Percentiles rank a stretch among this genome's conserved stretches.
These are phyloP conservation scores for Urtica urens DNA, from an alignment of 306 rosid species.

Conservation along the genomic window DNA sequence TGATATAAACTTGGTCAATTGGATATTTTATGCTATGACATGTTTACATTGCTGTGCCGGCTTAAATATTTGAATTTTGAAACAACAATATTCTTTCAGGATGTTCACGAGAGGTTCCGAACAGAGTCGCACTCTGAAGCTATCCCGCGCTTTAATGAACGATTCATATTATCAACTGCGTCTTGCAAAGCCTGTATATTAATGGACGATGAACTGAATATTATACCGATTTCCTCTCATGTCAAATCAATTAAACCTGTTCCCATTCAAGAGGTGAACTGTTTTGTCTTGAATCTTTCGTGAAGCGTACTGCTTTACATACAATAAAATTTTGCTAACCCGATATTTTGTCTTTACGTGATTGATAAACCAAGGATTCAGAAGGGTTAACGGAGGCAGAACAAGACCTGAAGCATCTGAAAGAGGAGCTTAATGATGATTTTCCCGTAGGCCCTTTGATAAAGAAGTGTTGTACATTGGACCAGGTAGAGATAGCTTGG, in stretches of 20 bases:
- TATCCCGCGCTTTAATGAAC: constrained; percentile 83
- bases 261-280: constrained; percentile 62
- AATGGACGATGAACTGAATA: constrained; percentile 88
- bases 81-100: constrained; percentile 37
- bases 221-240: constrained; percentile 88
- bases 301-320: background rate
- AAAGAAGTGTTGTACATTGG: constrained; percentile 73
- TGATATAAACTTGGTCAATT: background rate
- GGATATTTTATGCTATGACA: background rate
- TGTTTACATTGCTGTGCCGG: background rate
- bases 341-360: constrained; percentile 10
- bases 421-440: constrained; percentile 72
- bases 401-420: constrained; percentile 60
- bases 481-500: constrained; percentile 50
- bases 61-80: background rate
- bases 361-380: constrained; percentile 46
- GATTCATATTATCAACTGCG: constrained; percentile 80
- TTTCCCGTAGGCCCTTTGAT: constrained; percentile 84
- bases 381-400: constrained; percentile 70
- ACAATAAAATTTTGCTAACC: background rate
- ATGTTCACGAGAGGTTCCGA: constrained; percentile 85
- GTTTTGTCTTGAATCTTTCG: constrained; percentile 8
- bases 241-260: constrained; percentile 55
- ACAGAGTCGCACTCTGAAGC: constrained; percentile 87
- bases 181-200: constrained; percentile 79